phyloP scores from a whole-genome alignment of 192 early-diverging fungal species.

The Coemansia reversa region DNA sequence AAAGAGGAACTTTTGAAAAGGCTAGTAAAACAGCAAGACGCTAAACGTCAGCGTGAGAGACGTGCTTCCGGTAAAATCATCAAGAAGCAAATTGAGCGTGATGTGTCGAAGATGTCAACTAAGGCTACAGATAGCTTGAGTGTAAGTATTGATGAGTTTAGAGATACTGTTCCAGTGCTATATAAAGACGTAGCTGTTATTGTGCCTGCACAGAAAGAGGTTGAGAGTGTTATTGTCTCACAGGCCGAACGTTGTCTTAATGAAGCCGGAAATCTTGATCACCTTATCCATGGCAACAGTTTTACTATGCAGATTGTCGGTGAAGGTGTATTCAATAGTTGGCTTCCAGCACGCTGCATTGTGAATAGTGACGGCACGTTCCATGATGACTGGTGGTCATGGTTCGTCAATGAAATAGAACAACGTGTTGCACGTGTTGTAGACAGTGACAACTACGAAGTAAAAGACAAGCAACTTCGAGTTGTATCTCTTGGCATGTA shows the following conservation, averaged over 20 bases:
- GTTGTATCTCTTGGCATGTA: slow-evolving; percentile 3
- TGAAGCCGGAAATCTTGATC: no score
- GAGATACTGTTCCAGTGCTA: neutral
- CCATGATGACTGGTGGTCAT: neutral
- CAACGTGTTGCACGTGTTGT: slow-evolving; percentile 3
- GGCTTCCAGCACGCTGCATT: neutral
- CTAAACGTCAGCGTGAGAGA: slow-evolving; percentile 1
- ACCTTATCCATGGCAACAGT: slow-evolving; percentile 1
- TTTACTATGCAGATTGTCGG: slow-evolving; percentile 6
- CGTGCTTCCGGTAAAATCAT: slow-evolving; percentile 4
- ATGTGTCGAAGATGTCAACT: slow-evolving; percentile 1
- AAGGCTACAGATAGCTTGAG: neutral
- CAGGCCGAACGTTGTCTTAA: no score
- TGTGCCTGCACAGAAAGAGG: no score
- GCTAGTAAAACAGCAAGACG: neutral
- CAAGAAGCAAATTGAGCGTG: slow-evolving; percentile 2
- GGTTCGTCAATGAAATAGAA: slow-evolving; percentile 7
- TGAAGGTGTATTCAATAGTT: neutral
- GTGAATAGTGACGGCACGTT: neutral
- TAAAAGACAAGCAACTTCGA: slow-evolving; percentile 1
- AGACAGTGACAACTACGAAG: slow-evolving; percentile 2
- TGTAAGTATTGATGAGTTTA: slow-evolving; percentile 2
- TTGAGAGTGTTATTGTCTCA: no score
- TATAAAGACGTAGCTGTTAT: slow-evolving; percentile 1
- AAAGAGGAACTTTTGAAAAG: neutral